A percentile compares a stretch with the other conserved stretches of the same genome.
These are phyloP conservation scores for Globomyces sp. DNA, from an alignment of 371 early-diverging fungal species.

Conservation along the genomic window DNA sequence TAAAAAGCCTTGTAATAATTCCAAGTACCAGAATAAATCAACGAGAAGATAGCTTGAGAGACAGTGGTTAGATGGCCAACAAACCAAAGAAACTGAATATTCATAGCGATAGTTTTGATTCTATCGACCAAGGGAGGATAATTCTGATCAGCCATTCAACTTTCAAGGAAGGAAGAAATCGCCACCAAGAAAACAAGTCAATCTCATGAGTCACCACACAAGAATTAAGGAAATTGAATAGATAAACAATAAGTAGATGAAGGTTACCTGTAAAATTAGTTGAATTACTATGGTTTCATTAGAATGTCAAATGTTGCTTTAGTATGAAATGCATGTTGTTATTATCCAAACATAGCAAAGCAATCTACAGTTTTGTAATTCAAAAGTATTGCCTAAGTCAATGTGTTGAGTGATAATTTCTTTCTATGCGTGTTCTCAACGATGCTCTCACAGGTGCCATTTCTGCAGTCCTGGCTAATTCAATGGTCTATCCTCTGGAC, in stretches of 20 bases:
- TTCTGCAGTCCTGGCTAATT: constrained; percentile 78
- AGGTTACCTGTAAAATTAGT: too few species aligned
- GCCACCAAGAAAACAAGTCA: background rate
- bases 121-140: constrained; percentile 1
- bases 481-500: constrained; percentile 83
- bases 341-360: too few species aligned
- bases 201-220: background rate
- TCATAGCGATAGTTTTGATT: constrained; percentile 12
- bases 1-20: constrained; percentile 62
- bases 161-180: constrained; percentile 6
- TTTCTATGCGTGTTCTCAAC: background rate
- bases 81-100: constrained; percentile 46
- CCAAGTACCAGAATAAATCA: constrained; percentile 18
- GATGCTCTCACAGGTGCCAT: constrained; percentile 81
- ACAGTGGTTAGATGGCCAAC: constrained; percentile 45
- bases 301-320: too few species aligned
- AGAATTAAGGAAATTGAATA: too few species aligned
- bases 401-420: too few species aligned
- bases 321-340: too few species aligned
- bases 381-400: too few species aligned
- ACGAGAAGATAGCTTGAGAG: constrained; percentile 23
- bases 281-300: too few species aligned
- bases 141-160: constrained; percentile 3
- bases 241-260: too few species aligned
- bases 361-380: too few species aligned